Evolutionary conservation across 768 basidiomycete species (phyloP), one percentile per base, ranked within the genome.

Genomic region (Tremella fuciformis): DNA sequence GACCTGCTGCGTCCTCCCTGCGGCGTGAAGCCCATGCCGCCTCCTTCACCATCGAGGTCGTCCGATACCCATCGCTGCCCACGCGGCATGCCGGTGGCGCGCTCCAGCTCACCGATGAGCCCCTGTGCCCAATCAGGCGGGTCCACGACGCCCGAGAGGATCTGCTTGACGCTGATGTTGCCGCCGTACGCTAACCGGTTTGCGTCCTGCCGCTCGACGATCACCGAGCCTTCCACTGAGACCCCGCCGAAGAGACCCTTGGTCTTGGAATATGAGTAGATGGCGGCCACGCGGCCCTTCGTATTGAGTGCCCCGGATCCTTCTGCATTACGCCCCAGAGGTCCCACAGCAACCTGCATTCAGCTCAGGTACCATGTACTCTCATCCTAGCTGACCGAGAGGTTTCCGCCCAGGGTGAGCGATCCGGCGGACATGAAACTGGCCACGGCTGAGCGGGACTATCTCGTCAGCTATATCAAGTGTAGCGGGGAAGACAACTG

Each of bases 371-470:
- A 46, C 42, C 6, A 46, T 4, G 42, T 15, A 46, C 8, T 8
- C 16, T 46, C 6, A 18, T 15, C 7, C 6, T 8, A 46, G n/a
- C 42, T 46, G 18, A 63, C 79, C 61, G 90, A 91, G 77, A 93
- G 79, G 71, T 92, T 94, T 13, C 92, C 92, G 18, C 93, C 93
- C 1, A 96, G 79, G 1, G 88, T 91, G 58, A 99, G 74, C 7
- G 87, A 89, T 8, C 96, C 94, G 15, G 91, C 87, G 13, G 91
- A 83, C 94, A 98, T 98, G 79, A 99, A 98, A 1, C 88, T 86
- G 84, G 88, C 70, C 13, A 78, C 70, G 3, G 77, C 65, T 4
- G 54, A 55, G 34, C 66, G 56, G n/a, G 71, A 68, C 73, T 88
- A 59, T 16, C 18, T 21, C 16, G 29, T 15, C 47, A 53, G 55